Evolutionary conservation across 2,329 filamentous ascomycete genomes (phyloP).

Genomic region (Cordyceps javanica): DNA sequence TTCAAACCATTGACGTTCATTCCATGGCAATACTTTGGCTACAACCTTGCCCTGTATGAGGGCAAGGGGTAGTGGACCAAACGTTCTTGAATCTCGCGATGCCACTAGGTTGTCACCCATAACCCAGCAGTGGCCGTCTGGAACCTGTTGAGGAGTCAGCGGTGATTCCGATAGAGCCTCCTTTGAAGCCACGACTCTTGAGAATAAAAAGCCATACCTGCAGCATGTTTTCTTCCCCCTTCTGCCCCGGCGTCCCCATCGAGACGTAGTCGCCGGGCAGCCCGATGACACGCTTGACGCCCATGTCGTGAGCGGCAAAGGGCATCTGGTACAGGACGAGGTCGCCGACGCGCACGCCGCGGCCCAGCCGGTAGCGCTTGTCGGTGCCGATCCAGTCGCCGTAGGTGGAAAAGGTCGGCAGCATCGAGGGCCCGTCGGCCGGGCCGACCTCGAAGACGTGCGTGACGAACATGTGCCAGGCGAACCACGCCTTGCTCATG

Average conservation of each 20-base stretch:
- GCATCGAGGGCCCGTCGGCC: slow-evolving; percentile 76
- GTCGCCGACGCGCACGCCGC: slow-evolving; percentile 67
- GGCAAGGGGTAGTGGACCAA: slow-evolving; percentile 79
- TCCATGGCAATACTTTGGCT: slow-evolving; percentile 50
- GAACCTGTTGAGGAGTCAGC: slow-evolving; percentile 53
- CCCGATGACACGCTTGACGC: slow-evolving; percentile 74
- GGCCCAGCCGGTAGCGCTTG: slow-evolving; percentile 62
- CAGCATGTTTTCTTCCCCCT: slow-evolving; percentile 49
- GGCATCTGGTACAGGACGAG: slow-evolving; percentile 75
- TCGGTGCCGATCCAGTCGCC: slow-evolving; percentile 66
- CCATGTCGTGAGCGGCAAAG: slow-evolving; percentile 50
- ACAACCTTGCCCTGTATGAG: slow-evolving; percentile 79
- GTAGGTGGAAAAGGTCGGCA: slow-evolving; percentile 67
- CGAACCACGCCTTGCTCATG: neutral
- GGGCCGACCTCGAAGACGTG: slow-evolving; percentile 57
- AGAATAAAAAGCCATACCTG: slow-evolving; percentile 42
- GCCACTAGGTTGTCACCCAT: slow-evolving; percentile 80
- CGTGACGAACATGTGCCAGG: slow-evolving; percentile 36
- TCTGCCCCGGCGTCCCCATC: slow-evolving; percentile 52
- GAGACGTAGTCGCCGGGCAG: slow-evolving; percentile 72
- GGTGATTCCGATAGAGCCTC: too few relatives aligned
- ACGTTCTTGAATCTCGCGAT: slow-evolving; percentile 80
- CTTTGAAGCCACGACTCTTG: too few relatives aligned
- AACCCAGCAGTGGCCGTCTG: slow-evolving; percentile 86
- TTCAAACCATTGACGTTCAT: slow-evolving; percentile 44